These are phyloP conservation scores for Trichoderma lentiforme DNA, from an alignment of 2,329 filamentous ascomycete species.

Conservation along the genomic window DNA sequence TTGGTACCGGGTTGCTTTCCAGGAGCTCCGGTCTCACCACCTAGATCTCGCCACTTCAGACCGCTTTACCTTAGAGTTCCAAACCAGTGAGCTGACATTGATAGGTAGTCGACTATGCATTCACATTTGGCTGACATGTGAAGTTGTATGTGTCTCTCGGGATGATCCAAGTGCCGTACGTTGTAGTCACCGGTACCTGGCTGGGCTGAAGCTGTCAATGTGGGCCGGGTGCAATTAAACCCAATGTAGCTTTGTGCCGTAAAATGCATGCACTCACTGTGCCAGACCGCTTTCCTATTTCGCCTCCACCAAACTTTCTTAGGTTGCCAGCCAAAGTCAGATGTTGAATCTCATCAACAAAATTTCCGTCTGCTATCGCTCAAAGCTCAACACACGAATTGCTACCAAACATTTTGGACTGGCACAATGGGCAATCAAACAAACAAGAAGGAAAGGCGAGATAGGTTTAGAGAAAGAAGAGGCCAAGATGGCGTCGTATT, in stretches of 20 bases:
- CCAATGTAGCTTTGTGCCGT: background rate
- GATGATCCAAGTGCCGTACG: background rate
- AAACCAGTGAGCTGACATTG: background rate
- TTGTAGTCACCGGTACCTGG: background rate
- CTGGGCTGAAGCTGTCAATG: background rate
- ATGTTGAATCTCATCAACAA: slow-evolving; percentile 17
- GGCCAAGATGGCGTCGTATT: slow-evolving; percentile 52
- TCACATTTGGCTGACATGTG: background rate
- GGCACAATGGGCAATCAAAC: slow-evolving; percentile 29
- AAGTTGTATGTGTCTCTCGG: background rate
- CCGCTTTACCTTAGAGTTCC: background rate
- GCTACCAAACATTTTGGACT: background rate
- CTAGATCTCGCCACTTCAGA: background rate
- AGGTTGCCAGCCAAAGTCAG: background rate
- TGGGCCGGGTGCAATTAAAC: background rate
- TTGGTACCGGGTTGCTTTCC: background rate
- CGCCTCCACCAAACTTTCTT: slow-evolving; percentile 9
- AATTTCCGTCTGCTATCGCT: slow-evolving; percentile 19
- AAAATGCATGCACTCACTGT: background rate
- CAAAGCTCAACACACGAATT: slow-evolving; percentile 9
- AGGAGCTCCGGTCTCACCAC: slow-evolving; percentile 2
- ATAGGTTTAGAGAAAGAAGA: slow-evolving; percentile 58
- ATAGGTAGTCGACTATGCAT: background rate
- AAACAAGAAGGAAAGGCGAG: slow-evolving; percentile 63
- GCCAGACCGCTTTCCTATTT: slow-evolving; percentile 29